phyloP scores from a whole-genome alignment of 2,329 filamentous ascomycete genomes.

The Pseudogymnoascus sp. region DNA sequence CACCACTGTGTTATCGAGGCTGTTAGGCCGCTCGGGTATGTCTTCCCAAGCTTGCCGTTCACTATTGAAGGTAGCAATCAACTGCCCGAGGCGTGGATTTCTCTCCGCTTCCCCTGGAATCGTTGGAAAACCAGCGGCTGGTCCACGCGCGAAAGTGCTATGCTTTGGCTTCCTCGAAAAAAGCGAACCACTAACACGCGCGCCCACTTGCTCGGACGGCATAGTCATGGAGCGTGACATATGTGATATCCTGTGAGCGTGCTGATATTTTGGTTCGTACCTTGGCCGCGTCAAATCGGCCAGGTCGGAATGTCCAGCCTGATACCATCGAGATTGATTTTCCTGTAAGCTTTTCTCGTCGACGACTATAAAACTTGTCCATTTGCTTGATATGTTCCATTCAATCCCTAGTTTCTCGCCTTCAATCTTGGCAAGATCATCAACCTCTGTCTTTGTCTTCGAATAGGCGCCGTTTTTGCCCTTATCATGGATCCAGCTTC shows the following conservation, averaged over 20 bases:
- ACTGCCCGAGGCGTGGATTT: no score
- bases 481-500: constrained; percentile 54
- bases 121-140: no score
- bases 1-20: no score
- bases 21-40: no score
- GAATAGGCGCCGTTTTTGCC: constrained; percentile 35
- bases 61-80: no score
- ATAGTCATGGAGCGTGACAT: background rate
- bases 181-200: no score
- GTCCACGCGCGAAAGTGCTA: no score
- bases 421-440: constrained; percentile 55
- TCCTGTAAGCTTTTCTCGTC: constrained; percentile 32
- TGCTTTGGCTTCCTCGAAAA: no score
- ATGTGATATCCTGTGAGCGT: background rate
- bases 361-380: constrained; percentile 66
- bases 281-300: background rate
- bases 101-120: no score
- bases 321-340: background rate
- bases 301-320: background rate
- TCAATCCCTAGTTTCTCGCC: constrained; percentile 56
- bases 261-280: background rate
- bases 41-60: no score
- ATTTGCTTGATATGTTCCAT: constrained; percentile 61
- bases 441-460: constrained; percentile 38
- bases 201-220: no score